Conservation (phyloP, 2,329 filamentous ascomycete species). For the Lecanicillium sp. region DNA sequence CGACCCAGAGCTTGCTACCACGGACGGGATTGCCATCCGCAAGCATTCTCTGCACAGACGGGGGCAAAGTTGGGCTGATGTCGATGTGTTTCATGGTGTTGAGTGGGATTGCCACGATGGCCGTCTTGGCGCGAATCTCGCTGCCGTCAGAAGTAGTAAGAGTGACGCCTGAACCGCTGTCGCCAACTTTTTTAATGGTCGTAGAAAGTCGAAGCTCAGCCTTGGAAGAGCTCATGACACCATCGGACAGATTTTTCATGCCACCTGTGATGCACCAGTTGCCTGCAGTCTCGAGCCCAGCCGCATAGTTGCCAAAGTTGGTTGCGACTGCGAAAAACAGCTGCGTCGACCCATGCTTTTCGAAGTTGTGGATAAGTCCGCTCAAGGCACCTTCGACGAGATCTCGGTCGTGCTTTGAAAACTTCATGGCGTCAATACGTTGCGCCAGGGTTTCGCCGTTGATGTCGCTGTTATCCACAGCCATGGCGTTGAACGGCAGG, state of each 20-base stretch:
- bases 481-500: not conserved
- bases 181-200: not conserved
- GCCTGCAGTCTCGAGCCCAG: not conserved
- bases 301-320: not conserved
- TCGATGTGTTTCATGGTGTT: not conserved
- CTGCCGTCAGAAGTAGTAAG: not conserved
- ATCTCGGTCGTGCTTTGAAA: not conserved
- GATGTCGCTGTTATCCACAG: not conserved
- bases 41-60: not conserved
- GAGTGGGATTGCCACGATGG: not conserved
- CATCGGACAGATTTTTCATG: not conserved
- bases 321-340: not conserved
- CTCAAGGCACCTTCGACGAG: not conserved
- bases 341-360: not conserved
- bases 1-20: not conserved
- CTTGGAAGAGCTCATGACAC: not conserved
- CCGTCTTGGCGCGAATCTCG: not conserved
- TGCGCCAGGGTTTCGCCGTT: not conserved
- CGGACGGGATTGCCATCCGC: not conserved
- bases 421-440: not conserved
- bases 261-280: not conserved
- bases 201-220: not conserved
- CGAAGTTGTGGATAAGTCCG: not conserved
- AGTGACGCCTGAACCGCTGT: not conserved
- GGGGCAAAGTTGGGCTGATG: not conserved